Evolutionary conservation across 2,329 filamentous ascomycete species (phyloP), one percentile per base, ranked within the genome.

Genomic region (Sporothrix inflata): DNA sequence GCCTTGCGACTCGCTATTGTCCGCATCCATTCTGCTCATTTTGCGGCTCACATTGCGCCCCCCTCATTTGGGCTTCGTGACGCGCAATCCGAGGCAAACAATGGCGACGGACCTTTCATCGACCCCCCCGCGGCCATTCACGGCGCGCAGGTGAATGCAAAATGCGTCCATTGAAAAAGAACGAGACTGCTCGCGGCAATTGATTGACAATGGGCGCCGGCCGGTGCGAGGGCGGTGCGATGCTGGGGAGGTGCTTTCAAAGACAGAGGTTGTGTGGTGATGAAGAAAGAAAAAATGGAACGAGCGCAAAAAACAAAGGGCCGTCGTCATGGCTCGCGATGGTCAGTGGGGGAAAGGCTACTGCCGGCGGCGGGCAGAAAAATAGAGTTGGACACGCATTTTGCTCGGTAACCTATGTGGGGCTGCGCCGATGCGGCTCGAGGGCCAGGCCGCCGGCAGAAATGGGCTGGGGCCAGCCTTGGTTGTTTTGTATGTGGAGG

Each of bases 371-470:
- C 60, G 67, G 60, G 71, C 71, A 69, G 57, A 69, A 65, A 70
- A 74, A 72, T 74, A 75, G 61, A 69, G 71, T 71, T 73, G 21
- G 49, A 61, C 69, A 71, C 70, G n/a, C 51, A 45, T 55, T 47
- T 42, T 74, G 55, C 66, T 72, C 66, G 72, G 70, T 47, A 70
- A 65, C 67, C 70, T 61, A 75, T 75, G 74, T 76, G 75, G 74
- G 74, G 75, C 75, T 70, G 65, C 49, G 69, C 73, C 71, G 75
- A 73, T 74, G 73, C 74, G 74, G 75, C 74, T 75, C 71, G 51
- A 69, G 60, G 71, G 45, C 66, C 66, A 57, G 57, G 67, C 67
- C 34, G 67, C 14, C 67, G 49, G 57, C 66, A 69, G 53, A 72
- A 53, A 30, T 47, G 51, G 40, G 38, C 27, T 57, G 53, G 66